Conservation (phyloP, 257 asterid species). For the Nicotiana tabacum region DNA sequence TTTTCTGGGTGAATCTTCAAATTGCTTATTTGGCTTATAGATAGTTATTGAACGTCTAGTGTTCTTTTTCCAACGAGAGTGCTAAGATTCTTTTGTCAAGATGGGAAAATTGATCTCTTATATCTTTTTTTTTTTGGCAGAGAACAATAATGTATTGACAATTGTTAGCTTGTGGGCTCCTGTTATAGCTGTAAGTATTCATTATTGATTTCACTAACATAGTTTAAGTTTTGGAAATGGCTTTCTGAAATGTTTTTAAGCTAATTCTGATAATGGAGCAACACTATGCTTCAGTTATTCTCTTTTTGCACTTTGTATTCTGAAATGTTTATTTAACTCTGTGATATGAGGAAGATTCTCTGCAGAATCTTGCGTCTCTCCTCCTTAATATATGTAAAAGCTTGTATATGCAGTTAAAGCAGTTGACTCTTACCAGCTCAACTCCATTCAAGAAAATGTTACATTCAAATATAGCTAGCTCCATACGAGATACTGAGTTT, state of each 20-base stretch:
- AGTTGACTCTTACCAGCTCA: not conserved
- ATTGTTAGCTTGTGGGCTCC: constrained; percentile 93
- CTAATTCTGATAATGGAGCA: not conserved
- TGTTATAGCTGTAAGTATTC: constrained; percentile 86
- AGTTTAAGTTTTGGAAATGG: not conserved
- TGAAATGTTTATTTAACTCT: not conserved
- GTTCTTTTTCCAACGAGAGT: not conserved
- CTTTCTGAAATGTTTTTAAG: not conserved
- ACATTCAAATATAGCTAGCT: not conserved
- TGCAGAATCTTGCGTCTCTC: not conserved
- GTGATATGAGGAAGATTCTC: not conserved
- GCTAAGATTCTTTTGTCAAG: not conserved
- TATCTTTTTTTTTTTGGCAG: constrained; percentile 43
- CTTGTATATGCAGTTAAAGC: not conserved
- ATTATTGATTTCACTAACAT: not conserved
- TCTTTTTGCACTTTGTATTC: not conserved
- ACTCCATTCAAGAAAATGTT: not conserved
- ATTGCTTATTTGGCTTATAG: not conserved
- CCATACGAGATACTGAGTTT: not conserved
- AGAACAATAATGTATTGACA: constrained; percentile 63
- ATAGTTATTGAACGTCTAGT: not conserved
- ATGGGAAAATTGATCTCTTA: not conserved
- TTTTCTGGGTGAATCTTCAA: not conserved
- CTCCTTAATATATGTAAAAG: not conserved
- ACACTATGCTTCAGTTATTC: not conserved